Conservation (phyloP, 306 rosid genomes). For the Clitoria ternatea region DNA sequence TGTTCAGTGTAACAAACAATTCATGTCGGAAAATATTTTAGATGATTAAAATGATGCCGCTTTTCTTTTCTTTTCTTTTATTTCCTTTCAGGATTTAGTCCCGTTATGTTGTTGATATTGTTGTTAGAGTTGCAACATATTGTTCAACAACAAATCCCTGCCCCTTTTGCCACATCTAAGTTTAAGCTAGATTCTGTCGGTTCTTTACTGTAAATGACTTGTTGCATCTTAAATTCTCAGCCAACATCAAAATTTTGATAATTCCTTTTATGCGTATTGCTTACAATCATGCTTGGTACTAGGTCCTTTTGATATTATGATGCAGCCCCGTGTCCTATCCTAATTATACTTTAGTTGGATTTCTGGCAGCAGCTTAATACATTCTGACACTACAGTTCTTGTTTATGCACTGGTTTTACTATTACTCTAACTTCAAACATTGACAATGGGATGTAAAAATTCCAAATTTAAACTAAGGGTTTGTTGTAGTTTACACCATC, state of each 20-base stretch:
- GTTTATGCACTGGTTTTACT: conserved; percentile 11
- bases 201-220: neutral
- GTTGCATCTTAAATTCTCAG: neutral
- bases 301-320: neutral
- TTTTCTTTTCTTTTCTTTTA: neutral
- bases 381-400: neutral
- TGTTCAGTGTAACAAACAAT: neutral
- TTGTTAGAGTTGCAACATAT: conserved; percentile 1
- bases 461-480: conserved; percentile 17
- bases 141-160: neutral
- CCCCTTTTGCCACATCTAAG: neutral
- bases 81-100: neutral
- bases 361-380: neutral
- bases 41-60: conserved; percentile 1
- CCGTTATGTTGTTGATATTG: neutral
- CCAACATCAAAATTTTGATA: neutral
- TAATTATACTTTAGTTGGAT: neutral
- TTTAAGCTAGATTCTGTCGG: neutral
- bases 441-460: neutral
- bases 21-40: neutral
- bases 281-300: neutral
- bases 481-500: conserved; percentile 20
- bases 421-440: neutral
- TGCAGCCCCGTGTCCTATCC: neutral
- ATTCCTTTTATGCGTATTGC: neutral